Percentiles rank a stretch among this genome's conserved stretches.
phyloP scores from a whole-genome alignment of 345 rosid species.

The Salix exigua region DNA sequence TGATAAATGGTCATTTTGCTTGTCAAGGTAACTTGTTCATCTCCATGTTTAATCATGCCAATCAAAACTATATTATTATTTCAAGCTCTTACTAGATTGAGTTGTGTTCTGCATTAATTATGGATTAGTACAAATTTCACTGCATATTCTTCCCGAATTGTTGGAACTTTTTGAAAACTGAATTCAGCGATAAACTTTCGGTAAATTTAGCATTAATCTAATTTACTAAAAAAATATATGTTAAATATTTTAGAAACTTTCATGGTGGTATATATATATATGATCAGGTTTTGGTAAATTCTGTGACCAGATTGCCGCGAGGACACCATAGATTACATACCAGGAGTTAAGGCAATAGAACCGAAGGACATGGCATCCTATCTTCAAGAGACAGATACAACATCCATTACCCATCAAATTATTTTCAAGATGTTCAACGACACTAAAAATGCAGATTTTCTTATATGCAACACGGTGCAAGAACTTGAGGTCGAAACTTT shows the following conservation, averaged over 20 bases:
- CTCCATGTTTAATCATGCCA: background rate
- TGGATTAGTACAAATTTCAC: no score
- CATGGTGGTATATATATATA: no score
- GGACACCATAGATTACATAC: constrained; percentile 63
- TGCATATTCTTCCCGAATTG: no score
- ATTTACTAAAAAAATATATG: no score
- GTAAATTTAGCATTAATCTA: no score
- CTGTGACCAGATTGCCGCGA: constrained; percentile 38
- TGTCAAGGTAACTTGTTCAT: constrained; percentile 36
- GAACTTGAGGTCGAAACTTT: constrained; percentile 58
- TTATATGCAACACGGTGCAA: constrained; percentile 63
- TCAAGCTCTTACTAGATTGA: background rate
- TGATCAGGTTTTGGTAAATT: background rate
- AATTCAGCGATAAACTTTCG: no score
- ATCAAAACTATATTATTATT: background rate
- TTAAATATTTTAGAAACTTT: no score
- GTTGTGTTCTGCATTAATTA: no score
- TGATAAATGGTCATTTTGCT: constrained; percentile 63
- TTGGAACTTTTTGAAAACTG: no score
- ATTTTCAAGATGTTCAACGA: constrained; percentile 55
- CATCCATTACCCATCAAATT: constrained; percentile 53
- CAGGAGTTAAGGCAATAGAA: constrained; percentile 60
- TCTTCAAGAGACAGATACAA: constrained; percentile 57
- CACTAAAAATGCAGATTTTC: constrained; percentile 56
- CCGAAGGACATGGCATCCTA: constrained; percentile 65